These are phyloP conservation scores for Pythium sp. DNA, from an alignment of 352 stramenopile genomes.

Conservation along the genomic window DNA sequence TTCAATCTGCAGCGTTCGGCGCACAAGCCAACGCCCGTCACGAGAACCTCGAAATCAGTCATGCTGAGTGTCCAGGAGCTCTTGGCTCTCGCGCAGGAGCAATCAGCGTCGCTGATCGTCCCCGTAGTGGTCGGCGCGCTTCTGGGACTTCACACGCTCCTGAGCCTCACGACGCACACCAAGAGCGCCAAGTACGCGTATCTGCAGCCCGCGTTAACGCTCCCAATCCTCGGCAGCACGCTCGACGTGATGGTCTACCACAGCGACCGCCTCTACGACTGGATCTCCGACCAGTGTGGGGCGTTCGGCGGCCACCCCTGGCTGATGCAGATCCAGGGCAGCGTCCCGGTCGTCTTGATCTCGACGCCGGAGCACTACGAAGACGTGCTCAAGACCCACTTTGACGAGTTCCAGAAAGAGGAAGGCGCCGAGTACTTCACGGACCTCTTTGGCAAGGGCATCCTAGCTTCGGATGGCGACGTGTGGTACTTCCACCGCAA, in stretches of 20 bases:
- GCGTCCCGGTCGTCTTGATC: background rate
- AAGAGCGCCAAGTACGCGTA: too few relatives aligned
- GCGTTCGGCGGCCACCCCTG: background rate
- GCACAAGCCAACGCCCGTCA: too few relatives aligned
- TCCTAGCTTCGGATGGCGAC: constrained; percentile 56
- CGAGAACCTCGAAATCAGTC: too few relatives aligned
- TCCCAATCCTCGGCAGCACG: background rate
- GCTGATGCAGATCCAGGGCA: background rate
- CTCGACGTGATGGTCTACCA: background rate
- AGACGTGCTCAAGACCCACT: constrained; percentile 50
- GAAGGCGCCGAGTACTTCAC: constrained; percentile 41
- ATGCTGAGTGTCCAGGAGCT: too few relatives aligned
- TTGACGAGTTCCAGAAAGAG: constrained; percentile 53
- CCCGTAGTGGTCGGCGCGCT: too few relatives aligned
- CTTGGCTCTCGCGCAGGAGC: too few relatives aligned
- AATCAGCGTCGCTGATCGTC: too few relatives aligned
- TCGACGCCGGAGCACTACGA: constrained; percentile 30
- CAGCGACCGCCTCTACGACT: background rate
- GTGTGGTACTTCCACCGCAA: constrained; percentile 70
- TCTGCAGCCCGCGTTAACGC: background rate
- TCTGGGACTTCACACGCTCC: too few relatives aligned
- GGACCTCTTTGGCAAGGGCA: constrained; percentile 46
- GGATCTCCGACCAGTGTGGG: constrained; percentile 1
- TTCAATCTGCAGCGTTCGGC: too few relatives aligned
- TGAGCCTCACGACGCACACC: too few relatives aligned